Conservation (phyloP, 306 rosid genomes). For the Myrica gale region DNA sequence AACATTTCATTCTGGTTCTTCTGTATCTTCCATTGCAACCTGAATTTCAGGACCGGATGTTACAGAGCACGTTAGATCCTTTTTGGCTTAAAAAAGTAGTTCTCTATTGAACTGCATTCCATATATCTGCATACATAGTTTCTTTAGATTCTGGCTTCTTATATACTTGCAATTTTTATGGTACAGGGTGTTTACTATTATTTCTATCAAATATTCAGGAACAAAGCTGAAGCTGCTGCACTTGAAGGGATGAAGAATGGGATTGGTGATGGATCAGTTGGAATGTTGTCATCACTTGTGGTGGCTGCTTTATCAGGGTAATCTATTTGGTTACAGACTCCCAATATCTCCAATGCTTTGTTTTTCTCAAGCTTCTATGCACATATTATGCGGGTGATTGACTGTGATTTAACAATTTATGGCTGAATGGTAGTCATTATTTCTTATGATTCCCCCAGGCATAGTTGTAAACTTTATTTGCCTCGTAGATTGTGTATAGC, state of each 20-base stretch:
- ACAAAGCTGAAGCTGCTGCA: conserved; percentile 71
- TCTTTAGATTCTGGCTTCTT: conserved; percentile 43
- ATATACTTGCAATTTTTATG: conserved; percentile 46
- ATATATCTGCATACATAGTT: conserved; percentile 12
- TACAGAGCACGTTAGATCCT: background rate
- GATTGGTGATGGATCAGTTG: conserved; percentile 86
- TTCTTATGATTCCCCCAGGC: background rate
- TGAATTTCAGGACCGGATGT: background rate
- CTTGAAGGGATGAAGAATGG: conserved; percentile 58
- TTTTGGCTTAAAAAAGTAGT: background rate
- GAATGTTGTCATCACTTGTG: conserved; percentile 84
- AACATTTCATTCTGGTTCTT: background rate
- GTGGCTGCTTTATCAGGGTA: conserved; percentile 97
- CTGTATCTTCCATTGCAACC: background rate
- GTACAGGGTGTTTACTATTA: conserved; percentile 99
- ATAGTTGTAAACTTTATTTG: background rate
- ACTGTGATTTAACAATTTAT: background rate
- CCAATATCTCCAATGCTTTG: background rate
- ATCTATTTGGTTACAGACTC: background rate
- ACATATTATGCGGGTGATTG: background rate
- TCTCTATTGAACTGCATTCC: background rate
- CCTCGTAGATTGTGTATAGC: background rate
- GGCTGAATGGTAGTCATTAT: background rate
- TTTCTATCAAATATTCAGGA: conserved; percentile 99
- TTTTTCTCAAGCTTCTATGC: background rate